phyloP scores from a whole-genome alignment of 768 basidiomycete genomes.

The Sarcomyxa edulis region DNA sequence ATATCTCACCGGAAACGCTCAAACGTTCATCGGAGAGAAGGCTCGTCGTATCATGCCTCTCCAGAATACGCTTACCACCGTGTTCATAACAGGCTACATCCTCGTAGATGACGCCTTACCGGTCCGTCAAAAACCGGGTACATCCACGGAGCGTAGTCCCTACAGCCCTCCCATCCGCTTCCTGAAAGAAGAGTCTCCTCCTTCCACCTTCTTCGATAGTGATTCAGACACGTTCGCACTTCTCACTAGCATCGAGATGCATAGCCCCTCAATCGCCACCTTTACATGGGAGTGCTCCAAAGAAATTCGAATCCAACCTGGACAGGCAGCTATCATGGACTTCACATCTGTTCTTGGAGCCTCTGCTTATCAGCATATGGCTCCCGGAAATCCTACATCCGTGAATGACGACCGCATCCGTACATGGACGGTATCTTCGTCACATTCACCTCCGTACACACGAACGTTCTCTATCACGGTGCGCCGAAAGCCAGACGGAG shows the following conservation, averaged over 20 bases:
- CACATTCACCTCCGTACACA: conserved; percentile 12
- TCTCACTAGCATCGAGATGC: conserved; percentile 35
- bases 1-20: conserved; percentile 56
- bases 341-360: conserved; percentile 45
- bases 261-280: conserved; percentile 45
- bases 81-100: conserved; percentile 47
- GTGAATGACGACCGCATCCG: conserved; percentile 60
- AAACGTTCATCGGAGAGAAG: conserved; percentile 45
- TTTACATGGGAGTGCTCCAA: conserved; percentile 41
- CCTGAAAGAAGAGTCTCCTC: conserved; percentile 40
- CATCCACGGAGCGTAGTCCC: conserved; percentile 29
- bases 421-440: conserved; percentile 57
- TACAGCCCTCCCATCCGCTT: conserved; percentile 56
- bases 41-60: conserved; percentile 67
- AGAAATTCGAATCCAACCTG: conserved; percentile 31
- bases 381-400: conserved; percentile 33
- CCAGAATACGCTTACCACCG: conserved; percentile 41
- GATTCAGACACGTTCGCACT: conserved; percentile 21
- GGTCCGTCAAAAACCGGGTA: conserved; percentile 32
- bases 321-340: conserved; percentile 53
- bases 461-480: conserved; percentile 44
- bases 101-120: conserved; percentile 52
- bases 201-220: conserved; percentile 20
- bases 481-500: conserved; percentile 46
- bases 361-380: conserved; percentile 47